Evolutionary conservation across 75 land plant genomes (phyloP).

Genomic region (Isoetes taiwanensis): DNA sequence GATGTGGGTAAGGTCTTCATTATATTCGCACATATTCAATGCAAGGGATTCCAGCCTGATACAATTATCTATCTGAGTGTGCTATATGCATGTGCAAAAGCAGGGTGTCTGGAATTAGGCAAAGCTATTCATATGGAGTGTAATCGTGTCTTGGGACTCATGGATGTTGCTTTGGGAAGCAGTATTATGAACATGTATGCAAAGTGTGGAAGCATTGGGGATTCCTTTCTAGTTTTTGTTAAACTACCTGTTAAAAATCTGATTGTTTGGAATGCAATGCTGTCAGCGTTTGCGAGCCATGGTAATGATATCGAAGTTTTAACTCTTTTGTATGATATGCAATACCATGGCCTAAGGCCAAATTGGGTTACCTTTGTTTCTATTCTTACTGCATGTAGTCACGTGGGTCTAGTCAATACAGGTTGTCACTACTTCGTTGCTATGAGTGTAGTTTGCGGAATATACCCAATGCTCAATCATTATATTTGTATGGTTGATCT

Average conservation of each 20-base stretch:
- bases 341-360: background rate
- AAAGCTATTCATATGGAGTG: background rate
- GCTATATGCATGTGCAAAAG: background rate
- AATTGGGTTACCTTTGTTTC: background rate
- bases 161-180: background rate
- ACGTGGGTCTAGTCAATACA: constrained; percentile 7
- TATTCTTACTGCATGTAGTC: constrained; percentile 18
- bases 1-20: background rate
- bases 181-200: constrained; percentile 8
- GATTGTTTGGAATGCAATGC: background rate
- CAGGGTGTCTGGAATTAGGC: background rate
- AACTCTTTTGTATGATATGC: background rate
- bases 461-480: constrained; percentile 7
- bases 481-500: constrained; percentile 19
- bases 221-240: constrained; percentile 1
- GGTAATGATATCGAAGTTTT: background rate
- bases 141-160: background rate
- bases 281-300: background rate
- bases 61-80: too few species aligned
- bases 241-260: background rate
- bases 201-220: constrained; percentile 4
- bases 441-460: background rate
- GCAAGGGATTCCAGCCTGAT: too few species aligned
- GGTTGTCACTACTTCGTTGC: background rate
- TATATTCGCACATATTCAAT: background rate